These are phyloP conservation scores for Claviceps sp. DNA, from an alignment of 2,329 filamentous ascomycete species.

Conservation along the genomic window DNA sequence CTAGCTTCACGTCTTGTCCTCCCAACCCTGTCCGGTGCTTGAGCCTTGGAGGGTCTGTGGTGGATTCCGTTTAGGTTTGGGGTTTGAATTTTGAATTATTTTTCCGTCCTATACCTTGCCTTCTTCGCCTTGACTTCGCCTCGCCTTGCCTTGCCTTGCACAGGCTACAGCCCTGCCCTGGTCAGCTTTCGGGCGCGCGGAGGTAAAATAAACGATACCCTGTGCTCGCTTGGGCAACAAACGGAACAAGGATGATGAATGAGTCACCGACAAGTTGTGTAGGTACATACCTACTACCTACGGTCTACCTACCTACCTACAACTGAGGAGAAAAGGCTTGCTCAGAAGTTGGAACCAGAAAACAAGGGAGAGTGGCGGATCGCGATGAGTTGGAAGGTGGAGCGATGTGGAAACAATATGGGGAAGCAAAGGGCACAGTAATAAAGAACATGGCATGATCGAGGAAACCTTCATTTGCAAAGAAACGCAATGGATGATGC, in stretches of 20 bases:
- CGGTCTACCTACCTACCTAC: too few relatives aligned
- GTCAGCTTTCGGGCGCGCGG: neutral
- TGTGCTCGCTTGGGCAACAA: conserved; percentile 1
- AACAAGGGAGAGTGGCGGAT: neutral
- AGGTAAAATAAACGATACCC: neutral
- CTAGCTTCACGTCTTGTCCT: neutral
- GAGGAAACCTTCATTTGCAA: neutral
- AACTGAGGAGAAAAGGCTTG: too few relatives aligned
- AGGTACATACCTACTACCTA: too few relatives aligned
- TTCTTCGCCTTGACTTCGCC: neutral
- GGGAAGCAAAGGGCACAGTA: neutral
- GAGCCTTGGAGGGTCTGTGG: too few relatives aligned
- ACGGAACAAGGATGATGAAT: conserved; percentile 1
- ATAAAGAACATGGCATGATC: neutral
- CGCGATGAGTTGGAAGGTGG: neutral
- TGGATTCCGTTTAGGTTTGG: too few relatives aligned
- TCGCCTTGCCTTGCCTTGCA: neutral
- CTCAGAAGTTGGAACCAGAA: too few relatives aligned
- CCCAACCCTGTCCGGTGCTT: neutral
- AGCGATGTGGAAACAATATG: neutral
- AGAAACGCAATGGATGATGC: too few relatives aligned
- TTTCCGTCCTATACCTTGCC: neutral
- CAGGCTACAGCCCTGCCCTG: neutral
- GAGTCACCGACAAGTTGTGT: neutral
- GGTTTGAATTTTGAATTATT: too few relatives aligned